Conservation (phyloP, 352 stramenopile genomes). For the Phytophthora syringae region DNA sequence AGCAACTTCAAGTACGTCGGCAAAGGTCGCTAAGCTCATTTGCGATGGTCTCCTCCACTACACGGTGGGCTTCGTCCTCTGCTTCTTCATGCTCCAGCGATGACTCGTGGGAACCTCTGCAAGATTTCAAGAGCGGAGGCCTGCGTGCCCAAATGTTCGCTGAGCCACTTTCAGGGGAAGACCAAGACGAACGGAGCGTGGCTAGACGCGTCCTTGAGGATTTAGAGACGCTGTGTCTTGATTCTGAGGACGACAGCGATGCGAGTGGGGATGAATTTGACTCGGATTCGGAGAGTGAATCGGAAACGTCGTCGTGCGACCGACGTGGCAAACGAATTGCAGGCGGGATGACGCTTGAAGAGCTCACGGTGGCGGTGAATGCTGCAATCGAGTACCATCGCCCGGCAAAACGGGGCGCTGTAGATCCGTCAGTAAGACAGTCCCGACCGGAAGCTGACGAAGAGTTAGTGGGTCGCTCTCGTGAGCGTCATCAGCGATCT, state of each 20-base stretch:
- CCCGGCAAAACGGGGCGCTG: slow-evolving; percentile 1
- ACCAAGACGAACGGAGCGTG: slow-evolving; percentile 29
- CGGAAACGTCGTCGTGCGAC: slow-evolving; percentile 1
- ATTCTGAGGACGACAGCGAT: slow-evolving; percentile 16
- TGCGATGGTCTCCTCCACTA: slow-evolving; percentile 32
- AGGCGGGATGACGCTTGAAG: slow-evolving; percentile 47
- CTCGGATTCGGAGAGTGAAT: slow-evolving; percentile 17
- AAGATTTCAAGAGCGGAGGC: not conserved
- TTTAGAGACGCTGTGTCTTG: slow-evolving; percentile 56
- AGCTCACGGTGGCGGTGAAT: slow-evolving; percentile 61
- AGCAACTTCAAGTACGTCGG: slow-evolving; percentile 28
- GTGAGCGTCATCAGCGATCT: not conserved
- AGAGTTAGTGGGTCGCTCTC: not conserved
- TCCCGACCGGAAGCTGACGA: not conserved
- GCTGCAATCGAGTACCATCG: slow-evolving; percentile 61
- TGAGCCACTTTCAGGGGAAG: slow-evolving; percentile 8
- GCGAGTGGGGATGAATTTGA: slow-evolving; percentile 9
- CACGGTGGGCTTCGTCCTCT: slow-evolving; percentile 2
- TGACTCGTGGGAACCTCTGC: not conserved
- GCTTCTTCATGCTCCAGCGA: slow-evolving; percentile 15
- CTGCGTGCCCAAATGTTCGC: not conserved
- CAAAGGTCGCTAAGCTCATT: slow-evolving; percentile 13
- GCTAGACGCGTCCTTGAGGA: slow-evolving; percentile 55
- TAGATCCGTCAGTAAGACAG: not conserved
- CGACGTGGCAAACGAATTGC: slow-evolving; percentile 1